Evolutionary conservation across 2,329 filamentous ascomycete species (phyloP).

Genomic region (Grosmannia penicillata): DNA sequence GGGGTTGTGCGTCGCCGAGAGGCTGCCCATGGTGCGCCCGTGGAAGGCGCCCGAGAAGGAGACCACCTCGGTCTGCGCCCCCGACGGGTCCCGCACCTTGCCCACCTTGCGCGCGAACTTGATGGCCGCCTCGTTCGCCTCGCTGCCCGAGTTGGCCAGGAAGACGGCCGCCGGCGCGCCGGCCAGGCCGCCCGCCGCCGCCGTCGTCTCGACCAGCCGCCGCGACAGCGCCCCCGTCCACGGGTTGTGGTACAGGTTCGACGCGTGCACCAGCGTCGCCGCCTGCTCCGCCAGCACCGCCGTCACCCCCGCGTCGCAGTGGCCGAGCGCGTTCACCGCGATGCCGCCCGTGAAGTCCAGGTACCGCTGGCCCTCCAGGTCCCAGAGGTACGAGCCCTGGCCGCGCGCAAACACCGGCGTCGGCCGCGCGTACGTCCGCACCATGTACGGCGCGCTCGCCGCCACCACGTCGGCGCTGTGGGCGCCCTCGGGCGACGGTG

Average conservation of each 20-base stretch:
- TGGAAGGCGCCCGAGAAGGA: slow-evolving; percentile 91
- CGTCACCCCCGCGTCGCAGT: slow-evolving; percentile 69
- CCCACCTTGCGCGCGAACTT: slow-evolving; percentile 93
- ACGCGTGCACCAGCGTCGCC: slow-evolving; percentile 73
- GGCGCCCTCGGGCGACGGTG: neutral
- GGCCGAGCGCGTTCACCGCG: slow-evolving; percentile 83
- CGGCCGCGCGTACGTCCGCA: slow-evolving; percentile 85
- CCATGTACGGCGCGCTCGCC: slow-evolving; percentile 76
- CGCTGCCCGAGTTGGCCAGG: slow-evolving; percentile 89
- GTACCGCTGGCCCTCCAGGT: slow-evolving; percentile 77
- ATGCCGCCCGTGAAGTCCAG: slow-evolving; percentile 94
- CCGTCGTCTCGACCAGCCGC: slow-evolving; percentile 68
- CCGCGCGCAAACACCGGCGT: slow-evolving; percentile 81
- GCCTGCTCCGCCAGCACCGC: slow-evolving; percentile 52
- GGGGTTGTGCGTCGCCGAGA: slow-evolving; percentile 93
- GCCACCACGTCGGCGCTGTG: slow-evolving; percentile 56
- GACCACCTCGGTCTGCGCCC: slow-evolving; percentile 68
- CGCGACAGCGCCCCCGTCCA: slow-evolving; percentile 88
- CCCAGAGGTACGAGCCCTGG: slow-evolving; percentile 76
- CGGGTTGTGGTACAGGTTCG: slow-evolving; percentile 93
- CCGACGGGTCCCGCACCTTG: slow-evolving; percentile 56
- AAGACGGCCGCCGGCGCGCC: slow-evolving; percentile 56
- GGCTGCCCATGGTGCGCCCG: slow-evolving; percentile 84
- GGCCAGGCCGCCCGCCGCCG: slow-evolving; percentile 67
- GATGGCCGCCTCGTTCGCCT: slow-evolving; percentile 95